phyloP scores from a whole-genome alignment of 2,329 filamentous ascomycete genomes.

The Lithohypha guttulata region DNA sequence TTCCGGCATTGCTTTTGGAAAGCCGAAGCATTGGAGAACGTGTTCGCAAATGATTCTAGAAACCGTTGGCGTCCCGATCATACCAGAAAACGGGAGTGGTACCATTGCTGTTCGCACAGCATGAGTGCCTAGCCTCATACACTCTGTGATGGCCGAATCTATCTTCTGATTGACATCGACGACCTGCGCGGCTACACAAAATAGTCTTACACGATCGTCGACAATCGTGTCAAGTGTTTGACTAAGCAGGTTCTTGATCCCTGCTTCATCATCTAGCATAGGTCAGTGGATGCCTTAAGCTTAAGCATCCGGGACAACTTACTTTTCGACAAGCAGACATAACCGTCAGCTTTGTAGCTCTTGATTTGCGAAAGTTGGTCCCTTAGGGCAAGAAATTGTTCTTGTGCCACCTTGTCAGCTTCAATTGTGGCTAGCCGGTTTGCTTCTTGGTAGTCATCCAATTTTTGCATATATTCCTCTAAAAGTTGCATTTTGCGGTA shows the following conservation, averaged over 20 bases:
- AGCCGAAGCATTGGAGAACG: slow-evolving; percentile 20
- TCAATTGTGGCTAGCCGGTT: slow-evolving; percentile 20
- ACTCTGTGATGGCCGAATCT: slow-evolving; percentile 26
- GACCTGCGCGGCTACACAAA: slow-evolving; percentile 28
- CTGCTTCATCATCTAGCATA: slow-evolving; percentile 23
- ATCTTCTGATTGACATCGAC: slow-evolving; percentile 28
- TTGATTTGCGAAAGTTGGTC: slow-evolving; percentile 18
- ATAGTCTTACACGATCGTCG: slow-evolving; percentile 26
- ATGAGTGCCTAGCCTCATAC: slow-evolving; percentile 24
- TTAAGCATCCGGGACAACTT: not conserved
- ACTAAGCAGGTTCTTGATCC: slow-evolving; percentile 24
- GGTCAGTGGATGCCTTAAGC: not conserved
- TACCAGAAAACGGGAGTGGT: slow-evolving; percentile 20
- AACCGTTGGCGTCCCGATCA: slow-evolving; percentile 20
- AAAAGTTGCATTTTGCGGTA: slow-evolving; percentile 19
- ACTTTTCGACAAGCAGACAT: slow-evolving; percentile 20
- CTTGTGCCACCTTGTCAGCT: slow-evolving; percentile 15
- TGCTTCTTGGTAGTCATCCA: slow-evolving; percentile 21
- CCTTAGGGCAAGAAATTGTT: slow-evolving; percentile 18
- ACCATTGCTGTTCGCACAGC: slow-evolving; percentile 23
- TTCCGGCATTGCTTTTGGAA: slow-evolving; percentile 19
- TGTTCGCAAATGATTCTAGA: slow-evolving; percentile 21
- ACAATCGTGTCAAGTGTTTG: slow-evolving; percentile 26
- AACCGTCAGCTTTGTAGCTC: slow-evolving; percentile 21
- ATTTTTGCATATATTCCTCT: slow-evolving; percentile 17